Evolutionary conservation across 2,329 filamentous ascomycete genomes (phyloP).

Genomic region (Balansia obtecta): DNA sequence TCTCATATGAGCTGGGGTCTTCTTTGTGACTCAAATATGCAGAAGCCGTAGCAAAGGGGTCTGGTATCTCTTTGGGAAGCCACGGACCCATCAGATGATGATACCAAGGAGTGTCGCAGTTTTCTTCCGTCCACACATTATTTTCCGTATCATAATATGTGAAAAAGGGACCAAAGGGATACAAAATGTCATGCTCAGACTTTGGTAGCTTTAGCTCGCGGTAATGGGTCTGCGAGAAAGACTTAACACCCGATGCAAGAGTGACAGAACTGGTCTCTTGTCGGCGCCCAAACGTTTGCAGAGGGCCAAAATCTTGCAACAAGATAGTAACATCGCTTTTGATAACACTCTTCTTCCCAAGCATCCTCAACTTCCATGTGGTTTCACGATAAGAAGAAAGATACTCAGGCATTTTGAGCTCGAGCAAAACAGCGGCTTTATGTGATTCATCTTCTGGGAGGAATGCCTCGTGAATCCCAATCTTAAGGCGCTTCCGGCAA

Average conservation of each 20-base stretch:
- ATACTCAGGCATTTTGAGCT: constrained; percentile 32
- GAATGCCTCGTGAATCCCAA: constrained; percentile 13
- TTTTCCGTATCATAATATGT: constrained; percentile 9
- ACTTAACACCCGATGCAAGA: constrained; percentile 14
- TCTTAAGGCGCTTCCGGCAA: constrained; percentile 8
- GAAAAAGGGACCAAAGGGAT: constrained; percentile 9
- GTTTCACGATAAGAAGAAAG: constrained; percentile 21
- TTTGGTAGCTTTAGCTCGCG: not conserved
- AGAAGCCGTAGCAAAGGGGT: constrained; percentile 7
- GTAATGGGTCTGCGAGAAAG: constrained; percentile 17
- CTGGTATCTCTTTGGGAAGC: constrained; percentile 11
- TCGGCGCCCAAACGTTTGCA: not conserved
- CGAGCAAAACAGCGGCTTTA: constrained; percentile 33
- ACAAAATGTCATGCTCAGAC: constrained; percentile 8
- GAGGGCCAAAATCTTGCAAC: not conserved
- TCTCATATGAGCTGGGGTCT: constrained; percentile 35
- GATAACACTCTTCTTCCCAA: constrained; percentile 1
- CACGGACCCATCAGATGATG: constrained; percentile 12
- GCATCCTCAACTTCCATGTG: constrained; percentile 2
- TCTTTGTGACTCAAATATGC: constrained; percentile 20
- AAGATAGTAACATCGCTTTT: constrained; percentile 2
- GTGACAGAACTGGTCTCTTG: constrained; percentile 6
- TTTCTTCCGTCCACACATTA: constrained; percentile 9
- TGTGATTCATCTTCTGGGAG: constrained; percentile 11
- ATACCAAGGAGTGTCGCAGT: constrained; percentile 2